Evolutionary conservation across 805 yeast species (phyloP).

Genomic region (Ogataea naganishii): DNA sequence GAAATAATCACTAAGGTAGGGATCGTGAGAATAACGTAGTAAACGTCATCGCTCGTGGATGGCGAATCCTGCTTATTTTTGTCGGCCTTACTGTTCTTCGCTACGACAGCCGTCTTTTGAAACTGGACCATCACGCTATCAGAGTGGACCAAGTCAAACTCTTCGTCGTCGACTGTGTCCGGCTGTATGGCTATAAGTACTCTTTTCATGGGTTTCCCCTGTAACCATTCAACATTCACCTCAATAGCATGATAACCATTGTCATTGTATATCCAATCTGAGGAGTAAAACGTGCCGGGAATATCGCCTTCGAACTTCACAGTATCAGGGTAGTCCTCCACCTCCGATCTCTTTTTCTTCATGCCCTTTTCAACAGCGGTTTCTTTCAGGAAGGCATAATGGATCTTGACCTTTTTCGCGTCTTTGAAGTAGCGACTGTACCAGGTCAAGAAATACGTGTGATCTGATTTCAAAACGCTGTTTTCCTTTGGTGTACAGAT

Average conservation of each 20-base stretch:
- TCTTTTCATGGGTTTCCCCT: conserved; percentile 40
- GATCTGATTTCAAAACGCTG: conserved; percentile 44
- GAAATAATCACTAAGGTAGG: conserved; percentile 59
- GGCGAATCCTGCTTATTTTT: conserved; percentile 24
- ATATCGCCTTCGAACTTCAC: conserved; percentile 17
- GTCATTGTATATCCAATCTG: conserved; percentile 60
- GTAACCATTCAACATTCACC: conserved; percentile 57
- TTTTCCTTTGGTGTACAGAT: conserved; percentile 76
- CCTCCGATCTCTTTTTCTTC: conserved; percentile 29
- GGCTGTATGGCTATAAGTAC: conserved; percentile 72
- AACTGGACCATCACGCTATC: conserved; percentile 36
- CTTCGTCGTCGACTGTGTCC: conserved; percentile 53
- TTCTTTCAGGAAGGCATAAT: conserved; percentile 58
- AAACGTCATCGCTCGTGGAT: conserved; percentile 34
- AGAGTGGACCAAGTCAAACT: conserved; percentile 39
- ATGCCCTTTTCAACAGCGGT: conserved; percentile 46
- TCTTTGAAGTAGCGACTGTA: conserved; percentile 56
- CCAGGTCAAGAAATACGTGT: conserved; percentile 77
- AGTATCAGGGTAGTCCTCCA: conserved; percentile 9
- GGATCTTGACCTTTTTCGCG: conserved; percentile 56
- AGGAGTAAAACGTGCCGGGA: conserved; percentile 42
- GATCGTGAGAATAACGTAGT: conserved; percentile 57
- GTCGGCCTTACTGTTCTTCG: conserved; percentile 31
- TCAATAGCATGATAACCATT: conserved; percentile 61
- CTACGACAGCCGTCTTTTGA: conserved; percentile 44